These are phyloP conservation scores for Aquanectria penicillioides DNA, from an alignment of 2,329 filamentous ascomycete species.

Conservation along the genomic window DNA sequence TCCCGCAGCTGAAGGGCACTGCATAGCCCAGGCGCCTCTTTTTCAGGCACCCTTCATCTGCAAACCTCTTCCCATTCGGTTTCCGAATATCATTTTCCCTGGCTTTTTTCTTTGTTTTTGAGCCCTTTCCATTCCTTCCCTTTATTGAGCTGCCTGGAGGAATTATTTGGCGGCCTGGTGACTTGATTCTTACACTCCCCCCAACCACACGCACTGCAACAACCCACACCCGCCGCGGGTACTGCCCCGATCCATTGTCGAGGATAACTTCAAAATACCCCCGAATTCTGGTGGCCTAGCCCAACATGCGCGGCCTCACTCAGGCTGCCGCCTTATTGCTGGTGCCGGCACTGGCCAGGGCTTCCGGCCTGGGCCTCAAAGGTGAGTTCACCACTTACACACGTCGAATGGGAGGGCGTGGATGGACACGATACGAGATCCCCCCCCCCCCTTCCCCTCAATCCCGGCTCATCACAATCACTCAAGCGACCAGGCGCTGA, in stretches of 20 bases:
- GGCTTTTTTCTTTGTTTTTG: slow-evolving; percentile 6
- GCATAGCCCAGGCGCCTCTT: slow-evolving; percentile 7
- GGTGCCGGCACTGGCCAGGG: slow-evolving; percentile 34
- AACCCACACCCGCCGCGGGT: too few species aligned
- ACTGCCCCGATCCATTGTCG: neutral
- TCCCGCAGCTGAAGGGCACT: neutral
- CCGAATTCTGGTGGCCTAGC: slow-evolving; percentile 15
- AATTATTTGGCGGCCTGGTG: slow-evolving; percentile 13
- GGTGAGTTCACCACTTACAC: slow-evolving; percentile 23
- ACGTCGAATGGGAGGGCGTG: too few species aligned
- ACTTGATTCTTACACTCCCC: neutral
- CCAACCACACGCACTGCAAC: neutral
- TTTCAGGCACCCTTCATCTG: slow-evolving; percentile 13
- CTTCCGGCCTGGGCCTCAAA: slow-evolving; percentile 4
- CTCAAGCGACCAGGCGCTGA: neutral
- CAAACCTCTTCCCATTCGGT: neutral
- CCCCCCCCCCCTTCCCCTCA: too few species aligned
- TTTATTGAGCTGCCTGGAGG: slow-evolving; percentile 24
- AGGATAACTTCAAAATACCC: slow-evolving; percentile 1
- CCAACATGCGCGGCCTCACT: slow-evolving; percentile 42
- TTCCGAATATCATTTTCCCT: neutral
- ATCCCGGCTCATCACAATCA: neutral
- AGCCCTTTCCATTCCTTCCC: slow-evolving; percentile 15
- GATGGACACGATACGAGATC: too few species aligned
- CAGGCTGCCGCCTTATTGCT: slow-evolving; percentile 43